Conservation (phyloP, 2,329 filamentous ascomycete species). For the Penicillium italicum region DNA sequence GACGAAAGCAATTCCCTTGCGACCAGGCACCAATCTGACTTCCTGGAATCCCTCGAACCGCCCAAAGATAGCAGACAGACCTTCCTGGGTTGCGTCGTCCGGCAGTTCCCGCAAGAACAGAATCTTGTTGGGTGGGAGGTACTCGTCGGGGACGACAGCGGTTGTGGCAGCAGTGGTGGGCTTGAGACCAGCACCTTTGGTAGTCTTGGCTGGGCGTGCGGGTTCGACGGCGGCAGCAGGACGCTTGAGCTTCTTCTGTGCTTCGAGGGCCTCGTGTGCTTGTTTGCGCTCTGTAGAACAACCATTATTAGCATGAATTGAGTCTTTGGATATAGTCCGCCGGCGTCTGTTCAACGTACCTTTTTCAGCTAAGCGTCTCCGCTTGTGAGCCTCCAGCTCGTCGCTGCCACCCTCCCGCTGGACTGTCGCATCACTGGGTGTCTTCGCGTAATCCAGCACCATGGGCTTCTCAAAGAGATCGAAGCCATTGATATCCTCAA, state of each 20-base stretch:
- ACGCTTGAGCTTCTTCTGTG: constrained; percentile 72
- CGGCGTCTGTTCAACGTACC: constrained; percentile 51
- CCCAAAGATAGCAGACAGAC: constrained; percentile 74
- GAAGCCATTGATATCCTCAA: constrained; percentile 89
- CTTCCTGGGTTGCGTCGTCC: constrained; percentile 77
- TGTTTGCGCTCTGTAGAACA: constrained; percentile 64
- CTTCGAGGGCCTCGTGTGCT: constrained; percentile 74
- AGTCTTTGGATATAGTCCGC: not conserved
- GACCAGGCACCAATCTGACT: constrained; percentile 80
- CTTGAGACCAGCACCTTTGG: constrained; percentile 72
- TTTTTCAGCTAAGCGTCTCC: constrained; percentile 80
- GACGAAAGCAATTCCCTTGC: constrained; percentile 88
- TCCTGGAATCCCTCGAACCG: constrained; percentile 93
- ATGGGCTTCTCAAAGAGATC: constrained; percentile 90
- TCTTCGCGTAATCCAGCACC: constrained; percentile 75
- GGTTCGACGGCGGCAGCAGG: constrained; percentile 48
- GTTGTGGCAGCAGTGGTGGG: constrained; percentile 64
- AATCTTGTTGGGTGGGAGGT: constrained; percentile 94
- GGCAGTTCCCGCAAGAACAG: constrained; percentile 91
- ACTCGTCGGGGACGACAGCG: constrained; percentile 90
- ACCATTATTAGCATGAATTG: constrained; percentile 4
- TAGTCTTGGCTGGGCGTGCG: constrained; percentile 64
- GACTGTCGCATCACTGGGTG: constrained; percentile 83
- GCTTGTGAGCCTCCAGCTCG: constrained; percentile 84
- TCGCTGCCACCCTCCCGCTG: constrained; percentile 67